Base-by-base conservation (phyloP, 495 filamentous ascomycete species). In the Penicillium ucsense region DNA sequence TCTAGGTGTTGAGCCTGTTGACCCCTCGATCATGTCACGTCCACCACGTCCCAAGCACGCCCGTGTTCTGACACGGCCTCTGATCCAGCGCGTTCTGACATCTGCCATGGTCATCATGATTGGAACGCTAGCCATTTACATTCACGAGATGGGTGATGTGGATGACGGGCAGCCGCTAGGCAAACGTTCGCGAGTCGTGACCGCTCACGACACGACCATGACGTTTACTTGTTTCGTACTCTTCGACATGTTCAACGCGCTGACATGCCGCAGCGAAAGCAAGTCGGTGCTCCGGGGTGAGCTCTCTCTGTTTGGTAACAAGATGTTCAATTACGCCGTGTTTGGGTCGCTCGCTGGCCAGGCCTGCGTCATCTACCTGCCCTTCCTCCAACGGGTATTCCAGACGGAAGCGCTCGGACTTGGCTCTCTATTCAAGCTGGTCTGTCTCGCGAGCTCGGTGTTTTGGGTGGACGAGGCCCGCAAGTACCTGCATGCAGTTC, bases 201-300 rank as follows among this genome's bases (percentile, higher is more conserved):
- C 82, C 8, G 87, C 85, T 31, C 88, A 94, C 57, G 92, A 98
- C 70, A 98, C 92, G 10, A 98, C 92, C 48, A 95, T 96, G 88
- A 98, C 92, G 2, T 98, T 98, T 64, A 98, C 92, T 20, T 94
- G 88, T 67, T 98, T 98, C 59, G 92, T 98, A 27, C 75, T 97
- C 29, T 98, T 95, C 63, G 92, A 98, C 71, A 97, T 98, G 92
- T 94, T 95, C 73, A 95, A 96, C 63, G 92, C 92, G 0, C 73
- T 98, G 9, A 84, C 88, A 6, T 97, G 92, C 66, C 87, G 92
- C 43, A 92, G 86, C 41, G 91, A 96, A 63, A 77, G 75, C 53
- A 98, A 98, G 59, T 89, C 84, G 32, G 73, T 97, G 4, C 79
- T 96, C 27, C 75, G 82, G 31, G 91, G 90, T 37, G 92, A 98